Evolutionary conservation across 2,329 filamentous ascomycete species (phyloP).

Genomic region (Coniosporium tulheliwenetii): DNA sequence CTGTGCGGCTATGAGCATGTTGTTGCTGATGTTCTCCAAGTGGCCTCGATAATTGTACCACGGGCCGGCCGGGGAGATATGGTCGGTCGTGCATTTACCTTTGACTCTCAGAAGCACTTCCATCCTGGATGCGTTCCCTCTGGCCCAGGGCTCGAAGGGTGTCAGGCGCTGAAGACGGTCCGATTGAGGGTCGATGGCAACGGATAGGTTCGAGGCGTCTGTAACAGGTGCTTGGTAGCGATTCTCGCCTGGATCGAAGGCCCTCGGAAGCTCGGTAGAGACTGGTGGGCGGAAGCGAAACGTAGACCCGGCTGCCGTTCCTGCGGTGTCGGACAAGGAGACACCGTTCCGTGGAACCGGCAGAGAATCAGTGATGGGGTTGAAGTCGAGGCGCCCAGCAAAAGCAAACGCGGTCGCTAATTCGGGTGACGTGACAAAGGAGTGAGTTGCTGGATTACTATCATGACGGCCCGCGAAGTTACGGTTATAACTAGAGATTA

Average conservation of each 20-base stretch:
- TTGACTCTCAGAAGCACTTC: constrained; percentile 3
- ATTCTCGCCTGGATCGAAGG: constrained; percentile 11
- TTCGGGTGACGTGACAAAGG: constrained; percentile 33
- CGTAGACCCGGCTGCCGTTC: too few relatives aligned
- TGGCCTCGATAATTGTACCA: constrained; percentile 25
- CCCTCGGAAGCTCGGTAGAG: constrained; percentile 11
- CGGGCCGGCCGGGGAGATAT: constrained; percentile 22
- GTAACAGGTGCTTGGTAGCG: constrained; percentile 12
- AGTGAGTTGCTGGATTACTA: constrained; percentile 28
- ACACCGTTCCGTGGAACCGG: constrained; percentile 1
- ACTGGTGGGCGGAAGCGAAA: constrained; percentile 11
- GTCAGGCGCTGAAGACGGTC: constrained; percentile 15
- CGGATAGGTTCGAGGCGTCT: constrained; percentile 8
- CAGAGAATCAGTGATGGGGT: constrained; percentile 14
- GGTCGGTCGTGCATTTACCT: constrained; percentile 24
- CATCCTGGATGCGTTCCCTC: constrained; percentile 6
- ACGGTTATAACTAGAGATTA: constrained; percentile 20
- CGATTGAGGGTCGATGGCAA: constrained; percentile 12
- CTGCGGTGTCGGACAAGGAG: constrained; percentile 5
- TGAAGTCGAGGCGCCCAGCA: constrained; percentile 11
- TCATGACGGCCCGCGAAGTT: constrained; percentile 23
- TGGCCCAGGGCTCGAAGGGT: constrained; percentile 13
- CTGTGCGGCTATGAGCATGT: constrained; percentile 19
- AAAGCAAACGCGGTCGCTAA: constrained; percentile 22
- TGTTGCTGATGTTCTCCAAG: constrained; percentile 23